Base-by-base conservation (phyloP, 2,329 filamentous ascomycete species). In the Hypoxylon sp. region DNA sequence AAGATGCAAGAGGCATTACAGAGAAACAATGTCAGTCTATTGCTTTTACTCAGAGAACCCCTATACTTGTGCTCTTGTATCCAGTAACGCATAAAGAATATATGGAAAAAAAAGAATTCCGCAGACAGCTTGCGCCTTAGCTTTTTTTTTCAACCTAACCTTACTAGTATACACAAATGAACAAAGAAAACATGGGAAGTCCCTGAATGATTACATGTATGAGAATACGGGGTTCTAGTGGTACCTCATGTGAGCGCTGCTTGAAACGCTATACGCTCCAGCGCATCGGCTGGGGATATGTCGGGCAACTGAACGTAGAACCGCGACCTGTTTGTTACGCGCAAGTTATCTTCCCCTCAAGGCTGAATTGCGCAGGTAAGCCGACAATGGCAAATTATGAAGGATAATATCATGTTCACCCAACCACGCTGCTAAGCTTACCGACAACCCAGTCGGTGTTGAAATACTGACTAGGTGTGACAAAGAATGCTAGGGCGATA, bases 401-500 rank as follows among this genome's bases (percentile, higher is more conserved):
- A 33, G 44, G 50, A 11, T 8, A 55, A 22, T 3, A 56, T 69
- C 51, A 73, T 19, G 70, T 37, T 14, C 68, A 67, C 4, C 67
- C 54, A 31, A 70, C 37, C 6, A 71, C 11, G 14, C 19, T 53
- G 54, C 61, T 37, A 10, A 68, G 33, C 48, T 67, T 56, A 26
- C 58, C 53, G 14, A 37, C 50, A n/a, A 70, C 52, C 50, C 48
- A 65, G 31, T 74, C 76, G 60, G 79, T 79, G 71, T 85, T 83
- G 37, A 87, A 79, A 17, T 84, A 83, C 57, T 82, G 82, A 67
- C 78, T 80, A 0, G 87, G 87, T 13, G 83, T 87, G 63, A 85
- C 86, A 73, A 85, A 89, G 75, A 89, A 89, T 14, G 87, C 87
- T 35, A 89, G 78, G 3, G 87, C 87, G 67, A 90, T 89, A 72